Evolutionary conservation across 1,139 yeast genomes (phyloP).

Genomic region (Kodamaea arcana): DNA sequence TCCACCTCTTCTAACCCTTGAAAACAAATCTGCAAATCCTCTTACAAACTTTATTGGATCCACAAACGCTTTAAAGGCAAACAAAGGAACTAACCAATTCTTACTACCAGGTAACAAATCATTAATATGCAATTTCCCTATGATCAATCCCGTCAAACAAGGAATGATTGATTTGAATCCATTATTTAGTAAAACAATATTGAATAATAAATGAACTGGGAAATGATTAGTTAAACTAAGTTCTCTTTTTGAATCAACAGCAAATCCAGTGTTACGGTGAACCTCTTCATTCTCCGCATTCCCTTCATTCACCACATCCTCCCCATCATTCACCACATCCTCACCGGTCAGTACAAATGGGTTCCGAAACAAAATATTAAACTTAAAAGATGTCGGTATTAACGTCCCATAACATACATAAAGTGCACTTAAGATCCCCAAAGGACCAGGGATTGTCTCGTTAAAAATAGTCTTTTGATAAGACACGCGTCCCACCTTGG

Average conservation of each 20-base stretch:
- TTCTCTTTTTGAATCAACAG: slow-evolving; percentile 24
- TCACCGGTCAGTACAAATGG: slow-evolving; percentile 13
- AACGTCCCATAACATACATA: slow-evolving; percentile 52
- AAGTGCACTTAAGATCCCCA: slow-evolving; percentile 57
- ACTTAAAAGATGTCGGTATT: slow-evolving; percentile 60
- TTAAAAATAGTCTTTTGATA: slow-evolving; percentile 33
- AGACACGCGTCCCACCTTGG: slow-evolving; percentile 2
- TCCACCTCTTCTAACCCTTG: slow-evolving; percentile 2
- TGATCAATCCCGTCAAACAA: slow-evolving; percentile 51
- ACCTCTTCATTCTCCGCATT: not conserved
- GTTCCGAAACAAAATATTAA: slow-evolving; percentile 41
- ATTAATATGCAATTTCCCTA: slow-evolving; percentile 54
- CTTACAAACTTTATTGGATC: slow-evolving; percentile 17
- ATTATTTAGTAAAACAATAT: slow-evolving; percentile 51
- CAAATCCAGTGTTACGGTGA: not conserved
- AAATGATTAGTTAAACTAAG: slow-evolving; percentile 54
- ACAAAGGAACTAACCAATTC: slow-evolving; percentile 45
- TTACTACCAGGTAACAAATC: slow-evolving; percentile 61
- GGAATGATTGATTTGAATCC: slow-evolving; percentile 51
- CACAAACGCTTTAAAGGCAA: slow-evolving; percentile 21
- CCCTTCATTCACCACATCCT: not conserved
- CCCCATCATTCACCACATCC: no score
- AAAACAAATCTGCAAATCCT: not conserved
- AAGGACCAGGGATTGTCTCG: slow-evolving; percentile 54
- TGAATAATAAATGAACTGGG: slow-evolving; percentile 49